Base-by-base conservation (phyloP, 2,329 filamentous ascomycete species). In the Simplicillium sp. region DNA sequence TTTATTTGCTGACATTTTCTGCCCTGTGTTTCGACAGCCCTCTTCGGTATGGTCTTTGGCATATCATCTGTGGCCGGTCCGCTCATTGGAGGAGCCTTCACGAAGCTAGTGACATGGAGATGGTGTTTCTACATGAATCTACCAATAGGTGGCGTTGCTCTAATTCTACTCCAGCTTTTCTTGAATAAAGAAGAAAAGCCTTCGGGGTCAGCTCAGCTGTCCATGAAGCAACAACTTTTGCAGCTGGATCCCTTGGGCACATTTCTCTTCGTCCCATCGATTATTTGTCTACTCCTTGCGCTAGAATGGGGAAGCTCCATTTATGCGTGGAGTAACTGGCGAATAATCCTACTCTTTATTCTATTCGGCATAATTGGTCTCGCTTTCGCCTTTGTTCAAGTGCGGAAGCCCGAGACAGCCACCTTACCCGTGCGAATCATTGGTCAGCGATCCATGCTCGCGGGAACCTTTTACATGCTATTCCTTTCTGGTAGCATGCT, bases 41-140 rank as follows among this genome's bases (percentile, higher is more conserved):
- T 75, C 34, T 77, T 77, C 41, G 73, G 71, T 15, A 65, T 70
- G 49, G 61, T 75, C 1, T 76, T 76, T 46, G 73, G 72, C n/a
- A 49, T 75, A 12, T 64, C 72, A 3, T 73, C 71, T 1, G 68
- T 76, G n/a, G 54, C 68, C 34, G 73, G 73, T 0, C 73, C 73
- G 9, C 57, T 77, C 6, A 56, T 77, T 6, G 73, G 73, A 4
- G 73, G 73, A 18, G 73, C 62, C 3, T 71, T 77, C 41, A 73
- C 71, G 2, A 58, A 65, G 29, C 54, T 53, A 6, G 59, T 63
- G 11, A 65, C 62, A 9, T 77, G 73, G 73, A 62, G 64, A 37
- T 72, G 74, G 74, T 77, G 74, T 50, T 77, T 77, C 49, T 77
- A 71, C 50, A 70, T 77, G 51, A 77, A 77, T 45, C 64, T 77